Evolutionary conservation across 2,329 filamentous ascomycete genomes (phyloP), one percentile per base, ranked within the genome.

Genomic region (Aspergillaceae sp.): DNA sequence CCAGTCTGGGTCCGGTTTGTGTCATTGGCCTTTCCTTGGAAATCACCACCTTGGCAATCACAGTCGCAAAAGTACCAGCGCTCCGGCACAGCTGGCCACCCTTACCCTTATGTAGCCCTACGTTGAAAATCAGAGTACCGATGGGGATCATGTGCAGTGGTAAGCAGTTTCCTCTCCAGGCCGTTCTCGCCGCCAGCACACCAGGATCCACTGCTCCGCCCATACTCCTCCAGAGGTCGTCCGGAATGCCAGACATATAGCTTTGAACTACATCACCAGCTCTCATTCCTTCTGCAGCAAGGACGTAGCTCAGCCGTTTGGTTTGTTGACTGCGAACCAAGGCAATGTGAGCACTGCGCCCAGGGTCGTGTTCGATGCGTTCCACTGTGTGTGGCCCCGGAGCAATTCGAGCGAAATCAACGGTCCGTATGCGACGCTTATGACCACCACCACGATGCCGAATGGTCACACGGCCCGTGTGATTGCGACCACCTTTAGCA

Each of bases 131-230:
- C 37, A 88, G 80, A 2, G 89, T 95, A n/a, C 92, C 91, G 35
- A 96, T 78, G 1, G 92, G 94, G 49, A 98, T 86, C 83, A 98
- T 92, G 69, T 94, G 87, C 64, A 98, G 75, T 9, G 92, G 92
- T 56, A 98, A 71, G 65, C 92, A 98, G 68, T 98, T 98, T 46
- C 92, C 92, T 60, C 88, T 80, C 73, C 90, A 90, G 1, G 89
- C 90, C 27, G 94, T 98, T 73, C 87, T 92, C 29, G 92, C 87
- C 5, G 94, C 92, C 51, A 98, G 73, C 66, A 98, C 87, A 84
- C 94, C 94, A 7, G 91, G 89, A 75, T 98, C 92, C 43, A 96
- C 79, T 37, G 84, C 73, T 56, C 92, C 91, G 50, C 92, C 92
- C 90, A 98, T 97, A 63, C 83, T 89, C 43, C 85, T 82, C 59